Base-by-base conservation (phyloP, 75 land plant species). In the Cupressus sempervirens region DNA sequence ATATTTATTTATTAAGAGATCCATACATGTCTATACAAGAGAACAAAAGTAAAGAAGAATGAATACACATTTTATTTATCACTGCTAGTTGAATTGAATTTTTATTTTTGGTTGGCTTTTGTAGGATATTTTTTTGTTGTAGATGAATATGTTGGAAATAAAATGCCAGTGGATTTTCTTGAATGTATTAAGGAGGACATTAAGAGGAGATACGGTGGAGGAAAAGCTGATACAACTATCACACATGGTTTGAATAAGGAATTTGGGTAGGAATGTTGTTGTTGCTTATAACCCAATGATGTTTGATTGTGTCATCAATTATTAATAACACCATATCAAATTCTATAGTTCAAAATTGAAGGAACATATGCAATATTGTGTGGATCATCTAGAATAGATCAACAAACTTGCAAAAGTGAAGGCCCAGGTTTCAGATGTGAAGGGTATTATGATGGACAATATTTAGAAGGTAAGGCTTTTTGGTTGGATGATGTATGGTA, bases 361-460 rank as follows among this genome's bases (percentile, higher is more conserved):
- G 87, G 95, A 94, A 86, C 95, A 94, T 36, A 94, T 94, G 95
- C 92, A 91, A 82, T 94, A 94, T 83, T 92, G 95, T 83, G 90
- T 90, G 8, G 92, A 92, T 50, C 91, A 94, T 83, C 93, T 94
- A 20, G 94, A 94, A 73, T 94, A 94, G 86, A 85, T 93, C 76
- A 91, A 87, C 91, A 93, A 94, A 77, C 91, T 94, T 81, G 90
- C 93, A 7, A 94, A 94, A 82, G 93, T 94, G 76, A 89, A 93
- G 86, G 92, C 95, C 75, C 95, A 94, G 85, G 94, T 94, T 85
- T 91, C 94, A 18, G 94, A 94, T 86, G 95, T 94, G 62, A 94
- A 94, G 83, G 94, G 94, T 82, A 92, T 94, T 62, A 93, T 94
- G 95, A 94, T 94, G 95, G 94, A 94, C 80, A 94, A 93, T 52